Conservation (phyloP, 139 green algal genomes). For the Mesotaenium endlicherianum region DNA sequence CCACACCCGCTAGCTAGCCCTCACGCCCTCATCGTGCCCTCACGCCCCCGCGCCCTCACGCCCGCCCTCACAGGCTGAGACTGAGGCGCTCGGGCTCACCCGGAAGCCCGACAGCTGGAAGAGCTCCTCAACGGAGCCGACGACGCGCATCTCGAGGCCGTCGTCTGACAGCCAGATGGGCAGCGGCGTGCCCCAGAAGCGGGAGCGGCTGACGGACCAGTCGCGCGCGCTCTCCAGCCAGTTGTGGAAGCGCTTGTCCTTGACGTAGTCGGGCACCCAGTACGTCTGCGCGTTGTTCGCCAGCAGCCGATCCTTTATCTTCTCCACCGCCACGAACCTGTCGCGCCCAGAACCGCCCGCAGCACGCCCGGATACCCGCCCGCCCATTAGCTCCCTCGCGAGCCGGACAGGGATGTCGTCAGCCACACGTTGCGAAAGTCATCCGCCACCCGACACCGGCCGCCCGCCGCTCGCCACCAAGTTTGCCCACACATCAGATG, state of each 20-base stretch:
- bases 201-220: conserved; percentile 79
- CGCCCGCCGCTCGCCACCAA: too few species aligned
- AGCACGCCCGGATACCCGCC: too few species aligned
- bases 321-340: conserved; percentile 85
- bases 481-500: too few species aligned
- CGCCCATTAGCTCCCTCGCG: too few species aligned
- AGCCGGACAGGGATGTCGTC: background rate
- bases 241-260: conserved; percentile 98
- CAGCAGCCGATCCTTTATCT: conserved; percentile 84
- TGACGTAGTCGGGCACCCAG: conserved; percentile 93
- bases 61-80: too few species aligned
- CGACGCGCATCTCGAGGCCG: conserved; percentile 81
- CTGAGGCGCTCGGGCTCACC: conserved; percentile 49
- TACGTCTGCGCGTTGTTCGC: conserved; percentile 86
- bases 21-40: too few species aligned
- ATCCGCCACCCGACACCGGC: too few species aligned
- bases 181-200: conserved; percentile 98
- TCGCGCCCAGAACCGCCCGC: background rate
- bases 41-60: too few species aligned
- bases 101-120: conserved; percentile 80
- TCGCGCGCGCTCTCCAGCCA: conserved; percentile 95
- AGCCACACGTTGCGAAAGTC: too few species aligned
- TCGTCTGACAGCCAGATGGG: conserved; percentile 81
- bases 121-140: conserved; percentile 86
- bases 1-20: too few species aligned